Evolutionary conservation across 805 yeast species (phyloP), one percentile per base, ranked within the genome.

Genomic region (Nakazawaea peltata): DNA sequence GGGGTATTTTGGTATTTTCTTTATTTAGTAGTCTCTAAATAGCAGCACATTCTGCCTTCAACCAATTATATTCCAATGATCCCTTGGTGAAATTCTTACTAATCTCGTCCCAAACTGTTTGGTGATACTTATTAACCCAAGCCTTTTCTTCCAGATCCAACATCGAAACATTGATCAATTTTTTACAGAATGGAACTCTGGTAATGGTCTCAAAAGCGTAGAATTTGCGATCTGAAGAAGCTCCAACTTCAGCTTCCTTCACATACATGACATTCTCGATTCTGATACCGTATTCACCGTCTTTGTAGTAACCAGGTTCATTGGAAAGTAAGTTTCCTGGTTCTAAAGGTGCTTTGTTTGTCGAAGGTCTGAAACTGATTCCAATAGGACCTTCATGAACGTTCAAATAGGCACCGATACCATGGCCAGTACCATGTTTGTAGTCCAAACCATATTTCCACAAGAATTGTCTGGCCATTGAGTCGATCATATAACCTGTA

Each of bases 311-410:
- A 1, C 82, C 82, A 7, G 82, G 82, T 47, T 75, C 82, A 49
- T 74, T 72, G 15, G 77, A 68, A 12, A 74, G 51, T 38, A 75
- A 52, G 44, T 74, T 71, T 3, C 82, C 82, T 2, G 70, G 64
- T 45, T 65, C 56, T 39, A 75, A 61, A 0, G 59, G 47, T 29
- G 59, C 51, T 17, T 53, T 49, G 31, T 72, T 67, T 23, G 74
- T 72, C 37, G 60, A 62, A 21, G 72, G 68, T 43, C 74, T 56
- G 40, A 71, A 67, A 1, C 79, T 76, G 45, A 74, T 71, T n/a
- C 78, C 77, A 41, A 73, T 66, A 16, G 81, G 81, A 16, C 77
- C 75, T 40, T 76, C 79, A 45, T 75, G 81, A 30, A 75, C 81
- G 44, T 71, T 71, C 36, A 75, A 67, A 48, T 58, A 75, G 1